These are phyloP conservation scores for Ichthyophthirius multifiliis DNA, from an alignment of 169 alveolate genomes.

Conservation along the genomic window DNA sequence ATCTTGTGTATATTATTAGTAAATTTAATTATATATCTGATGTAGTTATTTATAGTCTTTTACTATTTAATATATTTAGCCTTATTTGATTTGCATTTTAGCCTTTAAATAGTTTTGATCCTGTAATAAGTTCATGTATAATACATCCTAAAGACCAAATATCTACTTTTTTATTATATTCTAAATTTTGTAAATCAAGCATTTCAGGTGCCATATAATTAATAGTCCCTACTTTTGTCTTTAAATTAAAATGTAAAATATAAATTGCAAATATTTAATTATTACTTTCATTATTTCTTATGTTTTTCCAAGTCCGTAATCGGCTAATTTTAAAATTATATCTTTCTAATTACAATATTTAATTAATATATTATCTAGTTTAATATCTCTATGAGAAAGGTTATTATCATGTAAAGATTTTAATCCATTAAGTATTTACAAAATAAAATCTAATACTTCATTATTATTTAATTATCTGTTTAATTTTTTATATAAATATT, in stretches of 20 bases:
- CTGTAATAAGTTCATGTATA: conserved; percentile 42
- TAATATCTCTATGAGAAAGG: conserved; percentile 65
- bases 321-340: not conserved
- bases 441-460: conserved; percentile 22
- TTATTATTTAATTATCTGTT: not conserved
- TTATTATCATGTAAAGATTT: conserved; percentile 62
- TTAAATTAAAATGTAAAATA: not conserved
- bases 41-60: no score
- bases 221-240: conserved; percentile 11
- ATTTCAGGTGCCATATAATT: conserved; percentile 49
- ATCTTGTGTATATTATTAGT: no score
- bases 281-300: no score
- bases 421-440: conserved; percentile 53
- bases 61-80: no score
- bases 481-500: not conserved
- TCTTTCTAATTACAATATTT: not conserved
- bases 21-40: no score
- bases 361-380: conserved; percentile 72
- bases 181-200: conserved; percentile 18
- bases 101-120: not conserved
- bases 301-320: not conserved
- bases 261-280: no score
- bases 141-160: conserved; percentile 55
- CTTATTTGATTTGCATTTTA: no score
- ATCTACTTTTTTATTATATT: conserved; percentile 43